phyloP scores from a whole-genome alignment of 352 stramenopile genomes.

The Globisporangium recalcitrans region DNA sequence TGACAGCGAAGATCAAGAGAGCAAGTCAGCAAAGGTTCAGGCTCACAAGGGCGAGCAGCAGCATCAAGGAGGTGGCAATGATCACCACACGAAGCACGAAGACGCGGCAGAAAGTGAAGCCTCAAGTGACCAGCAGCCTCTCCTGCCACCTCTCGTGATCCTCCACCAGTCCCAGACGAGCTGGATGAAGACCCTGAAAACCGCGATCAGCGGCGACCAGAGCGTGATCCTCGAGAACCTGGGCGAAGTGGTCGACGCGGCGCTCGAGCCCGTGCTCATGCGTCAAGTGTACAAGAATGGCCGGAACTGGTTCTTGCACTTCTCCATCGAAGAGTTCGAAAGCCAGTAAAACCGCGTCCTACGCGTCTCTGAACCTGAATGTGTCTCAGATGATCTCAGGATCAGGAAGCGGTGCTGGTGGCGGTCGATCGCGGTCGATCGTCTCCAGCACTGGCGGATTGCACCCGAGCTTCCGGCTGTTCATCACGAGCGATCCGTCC shows the following conservation, averaged over 20 bases:
- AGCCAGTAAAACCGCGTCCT: constrained; percentile 47
- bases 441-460: constrained; percentile 27
- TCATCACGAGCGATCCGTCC: constrained; percentile 88
- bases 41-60: not conserved
- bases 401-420: not conserved
- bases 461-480: constrained; percentile 82
- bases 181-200: constrained; percentile 73
- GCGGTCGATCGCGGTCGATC: constrained; percentile 21
- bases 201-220: constrained; percentile 62
- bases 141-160: constrained; percentile 44
- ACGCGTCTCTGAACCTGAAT: constrained; percentile 27
- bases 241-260: constrained; percentile 78
- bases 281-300: constrained; percentile 86
- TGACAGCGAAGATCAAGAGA: not conserved
- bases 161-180: constrained; percentile 70
- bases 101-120: not conserved
- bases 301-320: constrained; percentile 81
- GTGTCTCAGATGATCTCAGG: constrained; percentile 3
- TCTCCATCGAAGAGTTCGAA: constrained; percentile 88
- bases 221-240: constrained; percentile 91
- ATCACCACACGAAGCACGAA: not conserved
- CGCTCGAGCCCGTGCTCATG: constrained; percentile 88
- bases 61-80: not conserved
- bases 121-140: not conserved
- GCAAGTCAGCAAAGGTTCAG: not conserved